phyloP scores from a whole-genome alignment of 495 filamentous ascomycete genomes.

The Aspergillus ostianus region DNA sequence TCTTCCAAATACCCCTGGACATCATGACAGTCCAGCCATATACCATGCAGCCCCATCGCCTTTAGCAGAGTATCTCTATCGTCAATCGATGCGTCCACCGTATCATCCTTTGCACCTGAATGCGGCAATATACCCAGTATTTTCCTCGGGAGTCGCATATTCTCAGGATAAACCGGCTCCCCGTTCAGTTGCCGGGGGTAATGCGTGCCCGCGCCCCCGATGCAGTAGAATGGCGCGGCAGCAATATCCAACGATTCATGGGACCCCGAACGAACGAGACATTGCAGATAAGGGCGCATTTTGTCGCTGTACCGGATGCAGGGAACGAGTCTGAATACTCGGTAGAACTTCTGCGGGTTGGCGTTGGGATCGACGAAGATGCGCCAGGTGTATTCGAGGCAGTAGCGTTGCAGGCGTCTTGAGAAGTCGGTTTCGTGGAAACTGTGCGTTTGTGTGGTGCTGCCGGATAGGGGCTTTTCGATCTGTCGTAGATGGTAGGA shows the following conservation, averaged over 20 bases:
- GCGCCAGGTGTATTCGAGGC: slow-evolving; percentile 58
- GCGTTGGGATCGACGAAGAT: slow-evolving; percentile 55
- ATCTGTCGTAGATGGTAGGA: neutral
- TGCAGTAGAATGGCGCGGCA: slow-evolving; percentile 30
- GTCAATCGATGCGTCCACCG: neutral
- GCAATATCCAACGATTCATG: slow-evolving; percentile 36
- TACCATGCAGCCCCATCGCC: slow-evolving; percentile 53
- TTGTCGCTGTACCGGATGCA: slow-evolving; percentile 50
- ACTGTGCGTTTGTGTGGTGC: slow-evolving; percentile 16
- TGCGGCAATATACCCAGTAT: slow-evolving; percentile 16
- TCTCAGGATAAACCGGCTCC: slow-evolving; percentile 31
- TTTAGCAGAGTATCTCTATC: slow-evolving; percentile 12
- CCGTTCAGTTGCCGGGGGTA: slow-evolving; percentile 41
- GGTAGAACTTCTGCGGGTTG: slow-evolving; percentile 46
- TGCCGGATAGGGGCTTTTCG: slow-evolving; percentile 9
- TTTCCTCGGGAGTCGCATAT: slow-evolving; percentile 22
- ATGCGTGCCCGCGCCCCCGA: slow-evolving; percentile 67
- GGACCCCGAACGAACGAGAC: slow-evolving; percentile 18
- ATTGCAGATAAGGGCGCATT: slow-evolving; percentile 43
- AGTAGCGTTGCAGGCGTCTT: slow-evolving; percentile 63
- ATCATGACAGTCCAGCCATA: slow-evolving; percentile 71
- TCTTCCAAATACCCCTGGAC: slow-evolving; percentile 51
- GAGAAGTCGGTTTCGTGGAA: slow-evolving; percentile 64
- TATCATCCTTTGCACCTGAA: slow-evolving; percentile 5
- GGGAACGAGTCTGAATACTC: slow-evolving; percentile 66